These are phyloP conservation scores for Kodamaea kakaduensis DNA, from an alignment of 805 yeast species.

Conservation along the genomic window DNA sequence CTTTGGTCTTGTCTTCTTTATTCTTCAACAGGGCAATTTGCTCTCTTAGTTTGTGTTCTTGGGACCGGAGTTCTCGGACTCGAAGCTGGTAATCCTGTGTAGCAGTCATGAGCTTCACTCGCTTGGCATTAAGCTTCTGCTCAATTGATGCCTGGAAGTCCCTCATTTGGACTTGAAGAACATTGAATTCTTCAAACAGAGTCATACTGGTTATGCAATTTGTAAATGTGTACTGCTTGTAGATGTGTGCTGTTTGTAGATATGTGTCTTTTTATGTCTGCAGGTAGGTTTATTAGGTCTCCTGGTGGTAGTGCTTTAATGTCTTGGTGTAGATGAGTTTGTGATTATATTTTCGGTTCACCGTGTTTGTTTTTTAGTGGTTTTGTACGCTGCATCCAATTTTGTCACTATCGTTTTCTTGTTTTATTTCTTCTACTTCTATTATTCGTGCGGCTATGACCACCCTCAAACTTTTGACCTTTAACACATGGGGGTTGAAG, in stretches of 20 bases:
- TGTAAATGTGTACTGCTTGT: not conserved
- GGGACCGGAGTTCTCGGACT: slow-evolving; percentile 28
- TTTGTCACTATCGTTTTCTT: not conserved
- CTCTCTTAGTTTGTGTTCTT: slow-evolving; percentile 26
- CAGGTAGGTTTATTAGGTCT: too few species aligned
- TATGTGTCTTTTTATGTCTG: not conserved
- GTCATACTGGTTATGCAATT: slow-evolving; percentile 2
- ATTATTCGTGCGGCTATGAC: too few species aligned
- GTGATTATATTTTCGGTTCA: slow-evolving; percentile 2
- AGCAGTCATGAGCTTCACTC: slow-evolving; percentile 27
- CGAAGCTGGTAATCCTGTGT: slow-evolving; percentile 31
- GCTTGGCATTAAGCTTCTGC: slow-evolving; percentile 27
- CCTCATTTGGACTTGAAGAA: slow-evolving; percentile 35
- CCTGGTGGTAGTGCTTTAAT: not conserved
- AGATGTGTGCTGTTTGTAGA: too few species aligned
- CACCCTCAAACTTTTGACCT: slow-evolving; percentile 55
- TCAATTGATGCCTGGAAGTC: slow-evolving; percentile 37
- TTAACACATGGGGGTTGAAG: slow-evolving; percentile 89
- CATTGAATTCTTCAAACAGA: slow-evolving; percentile 31
- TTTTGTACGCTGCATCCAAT: too few species aligned
- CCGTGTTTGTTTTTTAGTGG: not conserved
- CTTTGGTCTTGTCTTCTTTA: slow-evolving; percentile 25
- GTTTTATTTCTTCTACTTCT: too few species aligned
- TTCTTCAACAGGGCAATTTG: slow-evolving; percentile 27
- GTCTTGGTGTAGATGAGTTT: too few species aligned